Evolutionary conservation across 305 asterid genomes (phyloP), one percentile per base, ranked within the genome.

Genomic region (Solanum aculeatissimum): DNA sequence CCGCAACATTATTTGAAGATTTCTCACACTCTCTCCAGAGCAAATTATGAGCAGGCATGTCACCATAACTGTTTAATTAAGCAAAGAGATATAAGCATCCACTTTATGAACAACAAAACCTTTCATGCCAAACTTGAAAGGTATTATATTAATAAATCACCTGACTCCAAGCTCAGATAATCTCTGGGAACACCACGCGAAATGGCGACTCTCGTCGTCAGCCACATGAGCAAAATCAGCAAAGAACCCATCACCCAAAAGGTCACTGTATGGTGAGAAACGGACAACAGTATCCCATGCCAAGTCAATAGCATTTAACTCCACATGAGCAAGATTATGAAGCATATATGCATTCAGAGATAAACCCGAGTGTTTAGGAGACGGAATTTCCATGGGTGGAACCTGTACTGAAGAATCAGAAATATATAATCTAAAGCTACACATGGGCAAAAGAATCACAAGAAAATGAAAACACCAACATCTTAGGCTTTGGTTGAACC

Each of bases 261-360:
- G 91, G 83, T 93, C 94, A 45, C 43, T 16, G 86, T 84, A 90
- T 1, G 97, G 92, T 25, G 99, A 97, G 85, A 97, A 97, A 69
- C 98, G 95, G 81, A 97, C 98, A 88, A 97, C 98, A 58, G 99
- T 94, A 83, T 97, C 99, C 99, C 99, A 97, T 2, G 99, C 98
- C 86, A 97, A 93, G 93, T 97, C 98, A 84, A 97, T 92, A n/a
- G 99, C 99, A 84, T 97, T 97, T 69, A 97, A 93, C 92, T 95
- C 98, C 75, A 97, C 98, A 55, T 97, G 99, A 70, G 98, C 98
- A 83, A 97, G 99, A 91, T 92, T 95, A 80, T 97, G 99, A 51
- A 97, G 98, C 98, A 95, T 91, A 82, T 97, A 94, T 35, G 93
- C 99, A 90, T 95, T 95, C 25, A 97, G 94, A 85, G 98, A 98